Evolutionary conservation across 1,284 basidiomycete genomes (phyloP), one percentile per base, ranked within the genome.

Genomic region (Moesziomyces sp.): DNA sequence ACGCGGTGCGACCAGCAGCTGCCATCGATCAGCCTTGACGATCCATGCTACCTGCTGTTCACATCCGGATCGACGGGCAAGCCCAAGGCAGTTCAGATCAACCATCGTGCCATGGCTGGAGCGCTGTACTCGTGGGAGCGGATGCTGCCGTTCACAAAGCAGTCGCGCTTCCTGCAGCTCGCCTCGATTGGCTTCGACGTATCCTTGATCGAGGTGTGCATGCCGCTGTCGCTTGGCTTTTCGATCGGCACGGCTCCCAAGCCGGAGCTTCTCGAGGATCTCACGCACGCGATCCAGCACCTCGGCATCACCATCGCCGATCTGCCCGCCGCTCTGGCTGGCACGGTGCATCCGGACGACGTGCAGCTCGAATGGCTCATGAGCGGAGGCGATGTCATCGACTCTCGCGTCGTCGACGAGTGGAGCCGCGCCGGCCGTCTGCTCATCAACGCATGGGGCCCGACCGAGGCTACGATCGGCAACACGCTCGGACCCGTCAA

Each of bases 311-410:
- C 80, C 2, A 75, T 82, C 47, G 81, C 81, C 14, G 80, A 81
- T 44, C 58, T 83, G 19, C 82, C 82, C 1, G 79, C 82, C 33
- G 80, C 78, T 5, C 74, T 84, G 33, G 82, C 80, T 9, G 66
- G 74, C 14, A 67, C 78, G 3, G 63, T 83, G n/a, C 77, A 74
- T 38, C 80, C 78, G 9, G 64, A 65, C 3, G 66, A 75, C 42
- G 64, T 82, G 9, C 60, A 75, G 40, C 70, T 82, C 38, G 78
- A 81, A 38, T 83, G 82, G 81, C 74, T 84, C 28, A 81, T 83
- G 80, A 83, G 79, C 52, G 82, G 82, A 16, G 82, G 82, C 44
- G 82, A 84, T 52, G 70, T 78, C 46, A 81, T 84, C 35, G 78
- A 81, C 56, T 71, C 77, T 18, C 64, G 75, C 11, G 80, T 83